Conservation (phyloP, 441 rosid species). For the Monsonia emarginata region DNA sequence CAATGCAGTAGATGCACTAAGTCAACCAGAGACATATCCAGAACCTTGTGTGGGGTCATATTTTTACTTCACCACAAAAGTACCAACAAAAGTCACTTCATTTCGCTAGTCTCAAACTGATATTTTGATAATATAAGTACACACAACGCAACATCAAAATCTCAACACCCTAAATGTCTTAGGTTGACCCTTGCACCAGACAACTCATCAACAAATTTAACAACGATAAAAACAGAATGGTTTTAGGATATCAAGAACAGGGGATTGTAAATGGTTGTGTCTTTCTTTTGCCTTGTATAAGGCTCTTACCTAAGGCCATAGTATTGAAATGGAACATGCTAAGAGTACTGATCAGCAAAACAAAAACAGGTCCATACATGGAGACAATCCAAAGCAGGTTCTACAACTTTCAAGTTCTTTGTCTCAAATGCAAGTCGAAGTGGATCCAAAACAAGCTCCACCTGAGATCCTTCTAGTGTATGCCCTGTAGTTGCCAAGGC, state of each 20-base stretch:
- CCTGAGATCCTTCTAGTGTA: constrained; percentile 74
- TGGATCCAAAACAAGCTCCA: constrained; percentile 80
- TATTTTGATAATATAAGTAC: not conserved
- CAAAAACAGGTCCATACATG: constrained; percentile 51
- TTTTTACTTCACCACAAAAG: not conserved
- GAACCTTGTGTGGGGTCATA: not conserved
- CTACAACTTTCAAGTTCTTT: constrained; percentile 71
- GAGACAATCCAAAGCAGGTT: constrained; percentile 96
- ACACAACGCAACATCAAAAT: not conserved
- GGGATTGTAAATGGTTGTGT: constrained; percentile 8
- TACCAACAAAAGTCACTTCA: not conserved
- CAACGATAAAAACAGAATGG: not conserved
- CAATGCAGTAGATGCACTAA: not conserved
- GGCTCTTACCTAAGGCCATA: constrained; percentile 1
- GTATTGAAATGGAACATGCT: not conserved
- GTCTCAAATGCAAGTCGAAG: constrained; percentile 90
- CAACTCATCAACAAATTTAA: constrained; percentile 2
- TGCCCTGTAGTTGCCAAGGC: constrained; percentile 78
- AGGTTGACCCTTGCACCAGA: too few species aligned
- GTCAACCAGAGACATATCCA: not conserved
- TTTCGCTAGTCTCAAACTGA: not conserved
- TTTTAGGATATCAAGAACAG: not conserved
- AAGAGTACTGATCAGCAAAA: constrained; percentile 2
- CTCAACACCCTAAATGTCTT: not conserved
- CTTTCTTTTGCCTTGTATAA: not conserved